Evolutionary conservation across 2,329 filamentous ascomycete species (phyloP), one percentile per base, ranked within the genome.

Genomic region (Ophiostoma fasciatum): DNA sequence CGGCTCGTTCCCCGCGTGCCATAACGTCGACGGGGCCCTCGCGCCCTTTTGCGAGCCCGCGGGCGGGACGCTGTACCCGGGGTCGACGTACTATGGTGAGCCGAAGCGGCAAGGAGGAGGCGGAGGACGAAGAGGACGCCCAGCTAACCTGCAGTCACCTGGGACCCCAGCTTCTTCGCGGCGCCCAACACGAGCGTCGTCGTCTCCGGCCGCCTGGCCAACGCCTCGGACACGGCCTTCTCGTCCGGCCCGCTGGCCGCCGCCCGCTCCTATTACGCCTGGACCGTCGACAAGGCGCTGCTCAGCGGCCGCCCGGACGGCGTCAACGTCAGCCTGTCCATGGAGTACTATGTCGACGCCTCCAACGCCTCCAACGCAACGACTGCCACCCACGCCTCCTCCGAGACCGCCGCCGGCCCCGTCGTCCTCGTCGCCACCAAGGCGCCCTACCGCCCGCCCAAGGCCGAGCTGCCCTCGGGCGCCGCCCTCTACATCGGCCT

Each of bases 161-260:
- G 69, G 68, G 68, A 74, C 44, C 56, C 67, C 18, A 53, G 59
- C 34, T 66, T 57, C 52, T 71, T 68, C 55, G 56, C 57, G 46
- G 49, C 56, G 37, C 34, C 37, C 32, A 58, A 61, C 45, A 55
- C 54, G 18, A 58, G 55, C 31, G 48, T 63, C 36, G 46, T 51
- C 8, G 34, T 59, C 34, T 44, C 51, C 5, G 58, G 54, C 45
- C 51, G 52, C 47, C 59, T 60, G 43, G 52, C 63, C 42, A 59
- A 66, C 48, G 51, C 55, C n/a, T n/a, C n/a, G 42, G 55, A 54
- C 37, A 45, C 43, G 2, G 56, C 52, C 27, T 59, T 58, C 42
- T 45, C 48, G 33, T 51, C 54, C 17, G 45, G 48, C 29, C 52
- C 54, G 7, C 55, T 60, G 26, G 49, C 53, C 14, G 57, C 61